Percentiles rank a stretch among this genome's conserved stretches.
These are phyloP conservation scores for Elaphomyces granulatus DNA, from an alignment of 495 filamentous ascomycete species.

Conservation along the genomic window DNA sequence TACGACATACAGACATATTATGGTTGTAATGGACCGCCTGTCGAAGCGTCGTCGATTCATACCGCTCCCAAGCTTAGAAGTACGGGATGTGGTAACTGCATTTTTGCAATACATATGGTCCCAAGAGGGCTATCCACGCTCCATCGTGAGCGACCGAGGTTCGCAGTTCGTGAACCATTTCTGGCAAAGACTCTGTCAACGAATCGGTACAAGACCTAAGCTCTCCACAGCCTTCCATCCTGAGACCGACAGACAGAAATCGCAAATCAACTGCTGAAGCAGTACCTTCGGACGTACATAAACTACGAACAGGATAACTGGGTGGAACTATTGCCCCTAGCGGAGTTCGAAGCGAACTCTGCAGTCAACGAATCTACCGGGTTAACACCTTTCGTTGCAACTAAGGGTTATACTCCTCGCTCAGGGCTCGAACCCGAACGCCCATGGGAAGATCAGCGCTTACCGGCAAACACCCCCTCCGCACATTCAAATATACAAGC, in stretches of 20 bases:
- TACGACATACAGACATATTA: neutral
- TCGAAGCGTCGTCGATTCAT: neutral
- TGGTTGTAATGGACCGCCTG: neutral
- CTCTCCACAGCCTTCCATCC: constrained; percentile 17
- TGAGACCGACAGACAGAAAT: constrained; percentile 19
- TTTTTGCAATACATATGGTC: neutral
- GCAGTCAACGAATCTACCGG: neutral
- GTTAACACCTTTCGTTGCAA: neutral
- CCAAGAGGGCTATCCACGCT: neutral
- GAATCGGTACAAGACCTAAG: neutral
- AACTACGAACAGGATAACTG: constrained; percentile 19
- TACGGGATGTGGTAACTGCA: neutral
- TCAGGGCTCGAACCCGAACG: neutral
- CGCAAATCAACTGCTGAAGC: constrained; percentile 11
- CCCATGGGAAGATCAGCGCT: neutral
- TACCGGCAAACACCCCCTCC: neutral
- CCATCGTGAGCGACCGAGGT: neutral
- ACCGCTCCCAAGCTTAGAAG: neutral
- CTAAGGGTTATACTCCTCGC: neutral
- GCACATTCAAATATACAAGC: neutral
- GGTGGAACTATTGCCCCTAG: too few relatives aligned
- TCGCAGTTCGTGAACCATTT: neutral
- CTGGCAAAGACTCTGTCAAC: neutral
- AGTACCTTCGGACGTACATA: constrained; percentile 13
- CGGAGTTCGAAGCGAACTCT: constrained; percentile 17